These are phyloP conservation scores for Trichoderma sp. DNA, from an alignment of 2,329 filamentous ascomycete genomes.

Conservation along the genomic window DNA sequence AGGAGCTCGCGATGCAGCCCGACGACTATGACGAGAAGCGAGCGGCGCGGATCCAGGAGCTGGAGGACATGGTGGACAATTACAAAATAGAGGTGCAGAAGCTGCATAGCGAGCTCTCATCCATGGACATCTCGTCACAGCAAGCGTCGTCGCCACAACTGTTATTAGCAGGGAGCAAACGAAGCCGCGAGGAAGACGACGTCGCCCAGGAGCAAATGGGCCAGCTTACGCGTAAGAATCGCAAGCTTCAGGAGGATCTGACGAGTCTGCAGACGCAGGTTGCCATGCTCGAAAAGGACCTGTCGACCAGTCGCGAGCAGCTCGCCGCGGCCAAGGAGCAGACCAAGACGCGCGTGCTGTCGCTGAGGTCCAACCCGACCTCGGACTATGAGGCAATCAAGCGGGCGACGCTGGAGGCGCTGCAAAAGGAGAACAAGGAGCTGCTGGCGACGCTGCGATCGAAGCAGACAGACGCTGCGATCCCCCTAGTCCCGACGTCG, in stretches of 20 bases:
- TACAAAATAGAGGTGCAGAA: slow-evolving; percentile 79
- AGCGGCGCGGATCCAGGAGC: slow-evolving; percentile 69
- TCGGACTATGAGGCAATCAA: slow-evolving; percentile 83
- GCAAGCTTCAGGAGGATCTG: slow-evolving; percentile 78
- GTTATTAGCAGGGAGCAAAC: slow-evolving; percentile 56
- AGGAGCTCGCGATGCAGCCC: slow-evolving; percentile 82
- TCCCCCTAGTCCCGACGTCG: slow-evolving; percentile 70
- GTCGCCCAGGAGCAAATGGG: slow-evolving; percentile 71
- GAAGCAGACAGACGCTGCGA: slow-evolving; percentile 39
- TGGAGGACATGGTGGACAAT: slow-evolving; percentile 82
- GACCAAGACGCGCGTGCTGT: slow-evolving; percentile 76
- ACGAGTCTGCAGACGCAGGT: slow-evolving; percentile 66
- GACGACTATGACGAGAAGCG: slow-evolving; percentile 77
- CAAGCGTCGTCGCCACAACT: not conserved
- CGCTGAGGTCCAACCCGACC: slow-evolving; percentile 89
- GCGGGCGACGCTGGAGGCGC: slow-evolving; percentile 69
- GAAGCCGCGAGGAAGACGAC: slow-evolving; percentile 59
- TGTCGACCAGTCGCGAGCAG: slow-evolving; percentile 70
- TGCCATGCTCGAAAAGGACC: slow-evolving; percentile 70
- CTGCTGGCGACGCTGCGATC: slow-evolving; percentile 69
- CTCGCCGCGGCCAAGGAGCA: slow-evolving; percentile 64
- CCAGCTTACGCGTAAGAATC: slow-evolving; percentile 81
- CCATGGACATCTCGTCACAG: slow-evolving; percentile 48
- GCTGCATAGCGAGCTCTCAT: slow-evolving; percentile 71
- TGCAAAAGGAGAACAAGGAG: slow-evolving; percentile 81